Base-by-base conservation (phyloP, 2,329 filamentous ascomycete genomes). In the Stachybotrys elegans region DNA sequence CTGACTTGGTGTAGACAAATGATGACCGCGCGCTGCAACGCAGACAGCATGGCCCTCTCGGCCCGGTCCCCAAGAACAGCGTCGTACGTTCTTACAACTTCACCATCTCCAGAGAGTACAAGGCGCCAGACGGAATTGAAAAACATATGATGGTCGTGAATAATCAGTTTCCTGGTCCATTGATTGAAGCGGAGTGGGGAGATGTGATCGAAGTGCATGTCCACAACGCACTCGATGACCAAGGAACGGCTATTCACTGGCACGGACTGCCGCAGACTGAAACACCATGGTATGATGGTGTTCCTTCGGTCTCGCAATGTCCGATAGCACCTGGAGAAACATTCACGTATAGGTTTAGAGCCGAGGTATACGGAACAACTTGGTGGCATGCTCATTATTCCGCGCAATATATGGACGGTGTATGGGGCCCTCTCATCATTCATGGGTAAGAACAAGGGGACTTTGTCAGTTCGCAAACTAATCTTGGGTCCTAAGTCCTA, bases 211-310 rank as follows among this genome's bases (percentile, higher is more conserved):
- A 83, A 39, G 74, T 87, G 40, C 79, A 78, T 20, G 76, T 87
- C 45, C 72, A 78, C 61, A 89, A 89, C 60, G 71, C 77, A n/a
- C 72, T 87, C 2, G 0, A 70, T 69, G 13, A 62, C 57, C 23
- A 69, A 68, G 49, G 63, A 61, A 61, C 66, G 45, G 65, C 68
- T 1, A 60, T 76, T 22, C 73, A 76, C 52, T 76, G 72, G 72
- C 73, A 76, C 45, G 73, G 72, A 7, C 49, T 76, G 4, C 60
- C 54, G 59, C 63, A 27, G 60, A 66, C 46, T 70, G 63, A 45
- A 69, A 68, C 47, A 57, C 66, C n/a, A 63, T 69, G 43, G 34
- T 17, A 19, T 5, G 73, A 77, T 43, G 73, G 73, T 29, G 71
- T 69, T 38, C 66, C 66, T 22, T 66, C 66, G 25, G 51, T 70